Conservation (phyloP, 768 basidiomycete genomes). For the Pholiota conissans region DNA sequence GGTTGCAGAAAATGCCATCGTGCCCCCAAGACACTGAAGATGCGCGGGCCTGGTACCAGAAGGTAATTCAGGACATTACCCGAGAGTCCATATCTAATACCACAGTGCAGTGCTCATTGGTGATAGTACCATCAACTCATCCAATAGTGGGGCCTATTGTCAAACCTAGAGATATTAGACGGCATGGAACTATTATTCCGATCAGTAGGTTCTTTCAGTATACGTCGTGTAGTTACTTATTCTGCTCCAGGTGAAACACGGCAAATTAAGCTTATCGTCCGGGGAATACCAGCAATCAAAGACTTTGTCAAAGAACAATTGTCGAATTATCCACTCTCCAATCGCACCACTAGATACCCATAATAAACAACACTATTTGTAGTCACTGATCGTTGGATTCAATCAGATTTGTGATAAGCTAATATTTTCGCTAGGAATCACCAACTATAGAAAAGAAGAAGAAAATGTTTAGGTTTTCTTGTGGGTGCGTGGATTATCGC, state of each 20-base stretch:
- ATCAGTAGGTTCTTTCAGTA: constrained; percentile 46
- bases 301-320: constrained; percentile 45
- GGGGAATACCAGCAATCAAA: constrained; percentile 64
- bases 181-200: constrained; percentile 64
- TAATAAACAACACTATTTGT: constrained; percentile 4
- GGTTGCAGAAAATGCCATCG: constrained; percentile 54
- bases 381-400: too few relatives aligned
- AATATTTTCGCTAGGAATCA: too few relatives aligned
- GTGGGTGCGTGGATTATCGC: too few relatives aligned
- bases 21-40: constrained; percentile 56
- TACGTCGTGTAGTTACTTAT: not conserved
- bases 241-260: constrained; percentile 58
- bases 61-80: constrained; percentile 38
- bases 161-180: constrained; percentile 47
- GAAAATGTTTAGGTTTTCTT: too few relatives aligned
- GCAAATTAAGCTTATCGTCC: constrained; percentile 73
- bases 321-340: constrained; percentile 15
- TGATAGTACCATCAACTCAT: constrained; percentile 69
- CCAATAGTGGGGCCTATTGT: constrained; percentile 43
- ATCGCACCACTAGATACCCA: constrained; percentile 15
- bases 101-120: constrained; percentile 67
- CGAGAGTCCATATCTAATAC: constrained; percentile 1
- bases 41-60: constrained; percentile 70
- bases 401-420: too few relatives aligned
- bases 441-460: too few relatives aligned